Conservation (phyloP, 345 rosid species). For the Melaleuca alternifolia region DNA sequence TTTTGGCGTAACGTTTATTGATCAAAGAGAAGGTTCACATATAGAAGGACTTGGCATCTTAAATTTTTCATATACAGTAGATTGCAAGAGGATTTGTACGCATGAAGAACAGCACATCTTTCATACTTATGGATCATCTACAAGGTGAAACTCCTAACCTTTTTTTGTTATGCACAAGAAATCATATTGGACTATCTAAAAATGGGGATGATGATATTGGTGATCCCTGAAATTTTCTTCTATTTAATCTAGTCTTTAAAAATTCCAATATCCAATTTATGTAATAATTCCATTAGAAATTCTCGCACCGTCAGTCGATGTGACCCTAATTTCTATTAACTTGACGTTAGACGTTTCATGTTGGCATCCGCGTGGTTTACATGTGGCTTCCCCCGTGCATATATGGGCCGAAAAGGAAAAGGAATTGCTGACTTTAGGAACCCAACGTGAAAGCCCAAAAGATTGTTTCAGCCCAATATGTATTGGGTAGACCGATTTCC, state of each 20-base stretch:
- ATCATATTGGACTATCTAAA: neutral
- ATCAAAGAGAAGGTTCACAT: too few species aligned
- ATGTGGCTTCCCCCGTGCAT: neutral
- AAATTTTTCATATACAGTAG: too few species aligned
- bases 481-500: too few species aligned
- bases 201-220: neutral
- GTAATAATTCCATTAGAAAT: neutral
- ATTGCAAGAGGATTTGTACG: neutral
- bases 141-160: neutral
- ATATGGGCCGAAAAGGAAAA: neutral
- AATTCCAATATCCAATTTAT: neutral
- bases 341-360: neutral
- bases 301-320: neutral
- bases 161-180: neutral
- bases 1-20: too few species aligned
- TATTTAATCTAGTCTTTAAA: neutral
- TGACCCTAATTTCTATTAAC: neutral
- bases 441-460: accelerated
- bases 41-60: too few species aligned
- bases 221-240: neutral
- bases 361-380: neutral
- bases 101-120: too few species aligned
- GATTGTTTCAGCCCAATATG: neutral
- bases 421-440: neutral
- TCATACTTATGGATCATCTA: neutral